Base-by-base conservation (phyloP, 768 basidiomycete genomes). In the Sarcomyxa edulis region DNA sequence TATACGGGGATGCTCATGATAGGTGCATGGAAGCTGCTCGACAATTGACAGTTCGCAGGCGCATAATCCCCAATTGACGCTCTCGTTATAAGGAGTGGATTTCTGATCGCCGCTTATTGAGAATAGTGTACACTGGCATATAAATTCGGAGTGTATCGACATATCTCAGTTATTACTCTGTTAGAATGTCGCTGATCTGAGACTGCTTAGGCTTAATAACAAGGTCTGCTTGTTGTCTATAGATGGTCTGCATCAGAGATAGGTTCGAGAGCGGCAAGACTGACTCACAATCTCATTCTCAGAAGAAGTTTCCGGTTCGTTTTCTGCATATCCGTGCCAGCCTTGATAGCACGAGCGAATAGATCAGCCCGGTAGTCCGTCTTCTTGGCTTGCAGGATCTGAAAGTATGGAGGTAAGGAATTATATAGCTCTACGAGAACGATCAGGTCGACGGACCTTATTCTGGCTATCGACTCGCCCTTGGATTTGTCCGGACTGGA, bases 391-490 rank as follows among this genome's bases (percentile, higher is more conserved):
- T 78, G 72, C 35, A 96, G 58, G 12, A 94, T 82, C 92, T 89
- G 48, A 11, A 22, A 23, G 32, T 9, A 37, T 25, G 30, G 29
- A 15, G 31, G 18, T 30, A 32, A 35, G 6, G 48, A 31, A 19
- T 52, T 16, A 21, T 31, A 5, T 21, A 28, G 34, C 43, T 31
- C 33, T 7, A 43, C 25, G 15, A 38, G 11, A 37, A 31, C 33
- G 18, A 12, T 27, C 11, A 14, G 3, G 19, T 23, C 7, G 6
- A 47, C 59, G 28, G 33, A 84, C 89, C 72, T 89, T 91, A 60
- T 92, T 90, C 58, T 86, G 84, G 50, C 87, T 84, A 55, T 97
- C 93, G 12, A 96, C 81, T 7, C 90, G 71, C 3, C 79, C 93
- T 49, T 84, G 74, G 44, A 97, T 87, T 32, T 76, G 69, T 1